Percentiles rank a stretch among this genome's conserved stretches.
These are phyloP conservation scores for Thielaviopsis punctulata DNA, from an alignment of 2,329 filamentous ascomycete species.

Conservation along the genomic window DNA sequence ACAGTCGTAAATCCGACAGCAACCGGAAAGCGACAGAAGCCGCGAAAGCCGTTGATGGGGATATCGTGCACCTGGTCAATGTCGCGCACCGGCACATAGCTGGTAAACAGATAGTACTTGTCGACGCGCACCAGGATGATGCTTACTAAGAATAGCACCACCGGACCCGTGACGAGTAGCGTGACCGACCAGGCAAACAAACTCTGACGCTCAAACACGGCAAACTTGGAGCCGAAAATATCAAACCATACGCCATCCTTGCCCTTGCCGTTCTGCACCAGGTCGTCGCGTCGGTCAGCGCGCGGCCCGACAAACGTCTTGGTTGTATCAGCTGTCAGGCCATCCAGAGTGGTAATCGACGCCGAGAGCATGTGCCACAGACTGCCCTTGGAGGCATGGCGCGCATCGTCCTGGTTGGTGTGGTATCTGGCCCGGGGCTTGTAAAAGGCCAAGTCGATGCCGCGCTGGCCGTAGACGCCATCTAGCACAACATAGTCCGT, in stretches of 20 bases:
- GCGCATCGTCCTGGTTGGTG: constrained; percentile 71
- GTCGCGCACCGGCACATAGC: constrained; percentile 36
- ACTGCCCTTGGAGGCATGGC: constrained; percentile 52
- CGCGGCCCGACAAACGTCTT: constrained; percentile 45
- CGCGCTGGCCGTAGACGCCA: constrained; percentile 60
- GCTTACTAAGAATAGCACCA: constrained; percentile 52
- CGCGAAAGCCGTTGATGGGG: constrained; percentile 56
- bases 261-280: constrained; percentile 48
- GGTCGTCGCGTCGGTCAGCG: constrained; percentile 36
- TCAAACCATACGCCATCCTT: constrained; percentile 83
- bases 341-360: constrained; percentile 55
- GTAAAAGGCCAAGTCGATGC: constrained; percentile 84
- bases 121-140: constrained; percentile 52
- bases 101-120: constrained; percentile 78
- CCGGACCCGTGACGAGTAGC: constrained; percentile 60
- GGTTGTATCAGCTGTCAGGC: constrained; percentile 51
- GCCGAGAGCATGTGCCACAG: constrained; percentile 94
- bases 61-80: constrained; percentile 45
- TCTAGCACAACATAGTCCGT: constrained; percentile 84
- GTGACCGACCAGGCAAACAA: constrained; percentile 80
- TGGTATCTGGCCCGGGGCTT: constrained; percentile 76
- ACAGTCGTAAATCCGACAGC: constrained; percentile 51
- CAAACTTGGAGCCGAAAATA: constrained; percentile 64
- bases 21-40: constrained; percentile 70
- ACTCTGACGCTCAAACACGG: constrained; percentile 60